A percentile compares a stretch with the other conserved stretches of the same genome.
These are phyloP conservation scores for Colletotrichum ledebouriae DNA, from an alignment of 2,329 filamentous ascomycete species.

Conservation along the genomic window DNA sequence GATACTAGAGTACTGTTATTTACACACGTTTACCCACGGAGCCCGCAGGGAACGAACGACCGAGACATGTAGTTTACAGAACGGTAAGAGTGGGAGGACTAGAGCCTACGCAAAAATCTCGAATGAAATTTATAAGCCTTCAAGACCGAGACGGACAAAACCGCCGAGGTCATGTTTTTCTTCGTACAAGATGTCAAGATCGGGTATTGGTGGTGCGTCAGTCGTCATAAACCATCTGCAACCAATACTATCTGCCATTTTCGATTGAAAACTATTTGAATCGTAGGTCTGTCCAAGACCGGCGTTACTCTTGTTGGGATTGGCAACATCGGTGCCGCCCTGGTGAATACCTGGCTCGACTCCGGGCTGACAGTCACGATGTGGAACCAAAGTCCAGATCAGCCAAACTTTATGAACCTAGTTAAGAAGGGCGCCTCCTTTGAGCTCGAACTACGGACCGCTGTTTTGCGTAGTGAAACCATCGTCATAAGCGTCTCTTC, in stretches of 20 bases:
- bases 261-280: too few species aligned
- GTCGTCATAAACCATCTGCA: background rate
- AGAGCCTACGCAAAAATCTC: too few species aligned
- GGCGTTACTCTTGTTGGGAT: conserved; percentile 25
- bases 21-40: too few species aligned
- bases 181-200: too few species aligned
- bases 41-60: too few species aligned
- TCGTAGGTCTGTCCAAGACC: background rate
- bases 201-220: too few species aligned
- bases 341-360: conserved; percentile 21
- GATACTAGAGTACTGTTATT: too few species aligned
- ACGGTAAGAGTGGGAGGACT: too few species aligned
- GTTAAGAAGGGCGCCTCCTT: conserved; percentile 20
- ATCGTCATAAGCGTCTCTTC: conserved; percentile 47
- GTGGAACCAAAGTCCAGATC: conserved; percentile 28
- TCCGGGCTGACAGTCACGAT: conserved; percentile 22
- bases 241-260: background rate
- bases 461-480: conserved; percentile 41
- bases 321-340: conserved; percentile 34
- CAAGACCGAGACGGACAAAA: too few species aligned
- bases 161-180: too few species aligned
- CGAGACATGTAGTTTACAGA: too few species aligned
- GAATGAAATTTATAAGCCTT: too few species aligned
- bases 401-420: conserved; percentile 2
- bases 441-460: conserved; percentile 37